Evolutionary conservation across 495 filamentous ascomycete genomes (phyloP).

Genomic region (Poronia punctata): DNA sequence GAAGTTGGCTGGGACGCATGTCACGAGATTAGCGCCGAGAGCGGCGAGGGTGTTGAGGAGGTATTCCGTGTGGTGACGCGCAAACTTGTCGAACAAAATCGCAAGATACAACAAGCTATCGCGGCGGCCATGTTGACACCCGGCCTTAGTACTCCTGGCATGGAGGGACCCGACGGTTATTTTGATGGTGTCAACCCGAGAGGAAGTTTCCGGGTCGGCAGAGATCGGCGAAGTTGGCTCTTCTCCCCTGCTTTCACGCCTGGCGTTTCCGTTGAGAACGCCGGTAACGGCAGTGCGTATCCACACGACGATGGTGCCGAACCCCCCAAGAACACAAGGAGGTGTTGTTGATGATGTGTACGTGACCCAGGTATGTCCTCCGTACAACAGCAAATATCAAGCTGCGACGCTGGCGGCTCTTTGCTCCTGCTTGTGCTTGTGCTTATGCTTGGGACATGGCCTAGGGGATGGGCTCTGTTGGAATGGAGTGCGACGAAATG

Average conservation of each 20-base stretch:
- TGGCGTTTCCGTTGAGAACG: constrained; percentile 36
- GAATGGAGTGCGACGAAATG: no score
- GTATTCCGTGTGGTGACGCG: constrained; percentile 92
- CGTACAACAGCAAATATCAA: not conserved
- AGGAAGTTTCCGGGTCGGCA: constrained; percentile 56
- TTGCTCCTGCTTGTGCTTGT: not conserved
- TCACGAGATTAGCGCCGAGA: constrained; percentile 91
- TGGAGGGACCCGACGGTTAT: constrained; percentile 29
- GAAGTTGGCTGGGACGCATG: constrained; percentile 94
- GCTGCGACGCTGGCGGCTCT: not conserved
- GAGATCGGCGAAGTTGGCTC: constrained; percentile 58
- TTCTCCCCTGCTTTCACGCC: constrained; percentile 47
- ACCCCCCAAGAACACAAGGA: constrained; percentile 28
- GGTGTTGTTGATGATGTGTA: constrained; percentile 39
- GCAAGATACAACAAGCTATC: constrained; percentile 55
- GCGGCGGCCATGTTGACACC: constrained; percentile 35
- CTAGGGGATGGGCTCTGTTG: no score
- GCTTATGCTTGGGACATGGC: no score
- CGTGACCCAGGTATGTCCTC: not conserved
- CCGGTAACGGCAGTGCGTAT: constrained; percentile 23
- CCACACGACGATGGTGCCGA: constrained; percentile 25
- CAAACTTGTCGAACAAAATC: constrained; percentile 88
- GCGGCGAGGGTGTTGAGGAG: constrained; percentile 94
- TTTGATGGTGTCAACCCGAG: constrained; percentile 40
- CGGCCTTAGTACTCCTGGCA: constrained; percentile 21